These are phyloP conservation scores for Clonostachys sp. DNA, from an alignment of 2,329 filamentous ascomycete genomes.

Conservation along the genomic window DNA sequence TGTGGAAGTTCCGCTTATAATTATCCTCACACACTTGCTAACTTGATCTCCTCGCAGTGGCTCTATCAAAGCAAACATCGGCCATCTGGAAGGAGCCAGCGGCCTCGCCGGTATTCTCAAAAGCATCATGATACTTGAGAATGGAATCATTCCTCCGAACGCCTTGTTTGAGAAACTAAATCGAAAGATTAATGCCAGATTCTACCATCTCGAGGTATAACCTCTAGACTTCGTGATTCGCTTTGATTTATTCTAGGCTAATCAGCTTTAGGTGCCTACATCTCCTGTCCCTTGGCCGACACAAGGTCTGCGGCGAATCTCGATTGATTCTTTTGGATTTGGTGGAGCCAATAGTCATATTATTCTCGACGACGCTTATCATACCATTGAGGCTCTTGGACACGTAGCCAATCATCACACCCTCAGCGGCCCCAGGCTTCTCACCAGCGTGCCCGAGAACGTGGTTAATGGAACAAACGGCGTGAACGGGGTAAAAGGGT, in stretches of 20 bases:
- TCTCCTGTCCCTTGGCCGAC: constrained; percentile 2
- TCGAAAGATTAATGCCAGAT: neutral
- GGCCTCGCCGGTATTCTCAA: constrained; percentile 7
- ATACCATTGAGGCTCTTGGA: constrained; percentile 3
- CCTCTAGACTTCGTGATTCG: too few relatives aligned
- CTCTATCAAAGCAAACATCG: constrained; percentile 7
- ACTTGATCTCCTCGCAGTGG: neutral
- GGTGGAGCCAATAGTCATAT: constrained; percentile 13
- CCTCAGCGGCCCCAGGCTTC: neutral
- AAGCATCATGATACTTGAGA: constrained; percentile 38
- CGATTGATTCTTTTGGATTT: constrained; percentile 12
- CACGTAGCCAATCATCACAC: constrained; percentile 1
- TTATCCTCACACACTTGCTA: constrained; percentile 1
- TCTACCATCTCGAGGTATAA: neutral
- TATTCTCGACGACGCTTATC: constrained; percentile 10
- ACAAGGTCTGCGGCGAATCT: constrained; percentile 1
- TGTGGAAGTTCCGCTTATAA: too few relatives aligned
- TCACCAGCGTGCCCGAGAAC: too few relatives aligned
- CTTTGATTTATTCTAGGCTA: too few relatives aligned
- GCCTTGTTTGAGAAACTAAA: constrained; percentile 26
- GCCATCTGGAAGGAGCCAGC: constrained; percentile 8
- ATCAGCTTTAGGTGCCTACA: neutral
- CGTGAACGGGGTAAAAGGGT: too few relatives aligned
- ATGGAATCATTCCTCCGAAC: constrained; percentile 43
- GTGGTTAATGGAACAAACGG: too few relatives aligned